A percentile compares a stretch with the other conserved stretches of the same genome.
These are phyloP conservation scores for Liquidambar formosana DNA, from an alignment of 164 flowering plant genomes.

Conservation along the genomic window DNA sequence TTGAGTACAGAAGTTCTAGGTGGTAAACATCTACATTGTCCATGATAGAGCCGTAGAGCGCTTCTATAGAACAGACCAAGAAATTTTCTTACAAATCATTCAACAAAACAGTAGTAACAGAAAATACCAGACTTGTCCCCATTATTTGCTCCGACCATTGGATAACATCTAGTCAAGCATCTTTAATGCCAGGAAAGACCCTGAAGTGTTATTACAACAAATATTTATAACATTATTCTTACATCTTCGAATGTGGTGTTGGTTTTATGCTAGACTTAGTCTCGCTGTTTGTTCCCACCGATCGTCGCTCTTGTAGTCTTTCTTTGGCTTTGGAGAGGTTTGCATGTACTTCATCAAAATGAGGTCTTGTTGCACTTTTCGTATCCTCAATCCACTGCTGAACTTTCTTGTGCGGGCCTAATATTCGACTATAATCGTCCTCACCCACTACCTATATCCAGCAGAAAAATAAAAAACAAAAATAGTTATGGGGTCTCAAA, in stretches of 20 bases:
- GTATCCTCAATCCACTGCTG: slow-evolving; percentile 76
- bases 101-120: too few species aligned
- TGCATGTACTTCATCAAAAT: slow-evolving; percentile 75
- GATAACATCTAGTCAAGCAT: too few species aligned
- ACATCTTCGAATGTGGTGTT: slow-evolving; percentile 36
- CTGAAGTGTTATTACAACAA: too few species aligned
- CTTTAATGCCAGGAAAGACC: too few species aligned
- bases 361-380: slow-evolving; percentile 67
- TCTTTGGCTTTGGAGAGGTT: slow-evolving; percentile 48
- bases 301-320: slow-evolving; percentile 31
- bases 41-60: too few species aligned
- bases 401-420: slow-evolving; percentile 73
- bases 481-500: too few species aligned
- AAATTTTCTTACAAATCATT: too few species aligned
- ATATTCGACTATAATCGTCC: slow-evolving; percentile 49
- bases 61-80: too few species aligned
- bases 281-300: slow-evolving; percentile 10
- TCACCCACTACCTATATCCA: slow-evolving; percentile 57
- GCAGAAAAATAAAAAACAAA: neutral
- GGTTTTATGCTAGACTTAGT: slow-evolving; percentile 17
- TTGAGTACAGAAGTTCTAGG: too few species aligned
- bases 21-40: too few species aligned
- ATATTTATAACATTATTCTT: slow-evolving; percentile 1
- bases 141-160: too few species aligned
- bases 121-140: too few species aligned